Conservation (phyloP, 1,284 basidiomycete genomes). For the Leccinum subrobustum region DNA sequence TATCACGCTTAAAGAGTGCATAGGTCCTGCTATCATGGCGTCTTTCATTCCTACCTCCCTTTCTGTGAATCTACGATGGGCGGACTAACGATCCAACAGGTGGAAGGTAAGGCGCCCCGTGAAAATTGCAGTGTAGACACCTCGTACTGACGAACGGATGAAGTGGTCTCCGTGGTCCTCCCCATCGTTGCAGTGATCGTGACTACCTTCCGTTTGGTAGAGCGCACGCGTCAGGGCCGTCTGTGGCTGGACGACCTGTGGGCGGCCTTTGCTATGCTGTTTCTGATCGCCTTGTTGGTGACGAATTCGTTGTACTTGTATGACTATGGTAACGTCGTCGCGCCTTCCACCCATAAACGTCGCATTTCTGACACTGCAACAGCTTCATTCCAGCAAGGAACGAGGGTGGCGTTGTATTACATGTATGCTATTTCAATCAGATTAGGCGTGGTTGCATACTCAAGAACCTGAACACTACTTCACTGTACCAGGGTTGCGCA, state of each 20-base stretch:
- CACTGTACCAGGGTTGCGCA: background rate
- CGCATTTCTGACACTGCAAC: background rate
- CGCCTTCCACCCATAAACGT: background rate
- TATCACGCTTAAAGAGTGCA: background rate
- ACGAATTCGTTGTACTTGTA: conserved; percentile 5
- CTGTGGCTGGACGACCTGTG: conserved; percentile 7
- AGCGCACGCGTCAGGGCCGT: conserved; percentile 4
- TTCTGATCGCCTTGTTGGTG: background rate
- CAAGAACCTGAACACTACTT: background rate
- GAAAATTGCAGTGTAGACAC: background rate
- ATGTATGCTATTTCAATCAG: background rate
- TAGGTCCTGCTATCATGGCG: background rate
- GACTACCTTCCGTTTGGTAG: conserved; percentile 5
- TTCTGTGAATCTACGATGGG: background rate
- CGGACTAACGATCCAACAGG: conserved; percentile 3
- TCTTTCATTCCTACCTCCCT: background rate
- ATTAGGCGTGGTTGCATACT: background rate
- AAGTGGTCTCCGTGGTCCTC: conserved; percentile 1
- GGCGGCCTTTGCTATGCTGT: conserved; percentile 1
- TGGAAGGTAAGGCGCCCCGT: background rate
- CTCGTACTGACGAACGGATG: background rate
- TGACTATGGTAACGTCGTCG: background rate
- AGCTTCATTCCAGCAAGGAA: background rate
- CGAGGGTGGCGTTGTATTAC: conserved; percentile 4
- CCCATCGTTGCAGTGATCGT: conserved; percentile 3